Evolutionary conservation across 805 yeast species (phyloP).

Genomic region (Schizosaccharomyces osmophilus): DNA sequence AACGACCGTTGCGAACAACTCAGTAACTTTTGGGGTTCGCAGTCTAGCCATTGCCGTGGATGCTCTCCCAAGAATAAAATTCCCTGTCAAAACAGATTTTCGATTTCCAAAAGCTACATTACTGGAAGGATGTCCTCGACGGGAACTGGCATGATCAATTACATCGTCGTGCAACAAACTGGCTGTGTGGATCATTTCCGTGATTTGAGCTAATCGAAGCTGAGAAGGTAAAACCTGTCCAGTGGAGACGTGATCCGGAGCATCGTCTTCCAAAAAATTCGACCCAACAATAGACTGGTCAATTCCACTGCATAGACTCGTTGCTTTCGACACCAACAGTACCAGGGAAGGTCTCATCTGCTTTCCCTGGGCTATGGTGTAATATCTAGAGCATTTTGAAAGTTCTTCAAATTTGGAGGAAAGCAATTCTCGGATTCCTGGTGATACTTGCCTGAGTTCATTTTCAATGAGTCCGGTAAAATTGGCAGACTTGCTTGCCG

Average conservation of each 20-base stretch:
- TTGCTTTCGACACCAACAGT: conserved; percentile 54
- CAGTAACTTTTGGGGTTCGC: conserved; percentile 92
- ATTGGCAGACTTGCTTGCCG: neutral
- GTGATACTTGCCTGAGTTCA: neutral
- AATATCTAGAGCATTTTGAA: conserved; percentile 33
- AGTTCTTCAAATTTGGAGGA: neutral
- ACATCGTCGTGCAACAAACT: conserved; percentile 90
- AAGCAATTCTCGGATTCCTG: neutral
- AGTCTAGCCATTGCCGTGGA: conserved; percentile 84
- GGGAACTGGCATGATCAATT: conserved; percentile 61
- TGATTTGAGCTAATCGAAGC: conserved; percentile 84
- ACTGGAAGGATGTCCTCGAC: conserved; percentile 79
- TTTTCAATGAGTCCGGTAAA: neutral
- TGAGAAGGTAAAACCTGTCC: conserved; percentile 74
- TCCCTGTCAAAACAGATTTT: conserved; percentile 95
- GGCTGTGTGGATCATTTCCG: conserved; percentile 96
- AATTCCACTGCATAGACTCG: conserved; percentile 11
- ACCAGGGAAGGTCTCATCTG: conserved; percentile 84
- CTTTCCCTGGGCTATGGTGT: conserved; percentile 89
- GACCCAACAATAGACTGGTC: neutral
- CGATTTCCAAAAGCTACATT: conserved; percentile 86
- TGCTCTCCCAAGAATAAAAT: conserved; percentile 81
- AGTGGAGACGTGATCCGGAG: neutral
- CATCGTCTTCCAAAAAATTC: neutral
- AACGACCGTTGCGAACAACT: conserved; percentile 78